Base-by-base conservation (phyloP, 2,329 filamentous ascomycete genomes). In the Alternaria ethzedia region DNA sequence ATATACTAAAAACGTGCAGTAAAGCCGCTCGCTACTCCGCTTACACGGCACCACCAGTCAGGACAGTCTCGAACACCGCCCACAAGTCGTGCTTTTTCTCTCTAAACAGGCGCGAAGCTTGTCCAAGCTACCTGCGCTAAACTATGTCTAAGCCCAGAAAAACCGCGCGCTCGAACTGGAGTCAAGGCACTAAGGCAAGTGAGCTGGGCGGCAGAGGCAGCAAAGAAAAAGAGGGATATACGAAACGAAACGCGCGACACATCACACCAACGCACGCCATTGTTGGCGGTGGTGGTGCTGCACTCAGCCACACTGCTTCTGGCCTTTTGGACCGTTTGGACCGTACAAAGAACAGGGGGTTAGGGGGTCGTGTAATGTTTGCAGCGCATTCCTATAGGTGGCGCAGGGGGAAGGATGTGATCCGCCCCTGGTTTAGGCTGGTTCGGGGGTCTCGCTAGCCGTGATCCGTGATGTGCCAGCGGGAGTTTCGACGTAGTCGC, bases 281-380 rank as follows among this genome's bases (percentile, higher is more conserved):
- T 41, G n/a, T 41, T 41, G 36, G 36, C 36, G 36, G 36, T 41
- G 9, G 36, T 44, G 17, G 9, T 56, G 59, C 50, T 41, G 30
- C 26, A 56, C 70, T 68, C 61, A 70, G 70, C 70, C 70, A 72
- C 68, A 63, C 57, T 45, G 30, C 49, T 11, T 52, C 49, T 52
- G 49, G 49, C 43, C 61, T 62, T 70, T 54, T 65, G 61, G 62
- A 65, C 63, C 52, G 26, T 12, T 7, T 25, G 23, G 23, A 25
- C 23, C 23, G 23, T 25, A 25, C 2, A 5, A 28, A 2, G 10
- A 6, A 52, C 28, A 52, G 13, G 49, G 49, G 49, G 17, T 45
- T 12, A 45, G 43, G 43, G 43, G 43, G 43, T 45, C 17, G 21
- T n/a, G 49, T n/a, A 52, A 36, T 30, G 49, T 52, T 52, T 41